A percentile compares a stretch with the other conserved stretches of the same genome.
Conservation (phyloP, 164 flowering plant genomes). For the Echeveria elegans region DNA sequence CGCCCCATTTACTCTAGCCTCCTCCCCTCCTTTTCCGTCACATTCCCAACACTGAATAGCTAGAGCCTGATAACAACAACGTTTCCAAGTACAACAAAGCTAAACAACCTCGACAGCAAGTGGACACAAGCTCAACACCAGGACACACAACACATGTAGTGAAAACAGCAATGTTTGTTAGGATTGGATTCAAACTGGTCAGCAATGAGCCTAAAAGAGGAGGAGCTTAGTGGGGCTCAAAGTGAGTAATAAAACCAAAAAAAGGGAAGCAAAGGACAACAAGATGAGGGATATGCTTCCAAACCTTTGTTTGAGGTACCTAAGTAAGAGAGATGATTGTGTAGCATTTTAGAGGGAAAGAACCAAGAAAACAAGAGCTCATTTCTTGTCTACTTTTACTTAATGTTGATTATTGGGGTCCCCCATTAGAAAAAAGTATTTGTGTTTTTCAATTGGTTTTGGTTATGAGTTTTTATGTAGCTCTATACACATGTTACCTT, state of each 20-base stretch:
- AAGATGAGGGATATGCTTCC: slow-evolving; percentile 11
- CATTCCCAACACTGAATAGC: neutral
- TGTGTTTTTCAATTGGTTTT: slow-evolving; percentile 13
- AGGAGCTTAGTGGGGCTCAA: neutral
- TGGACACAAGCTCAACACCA: neutral
- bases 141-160: neutral
- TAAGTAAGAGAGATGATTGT: slow-evolving; percentile 10
- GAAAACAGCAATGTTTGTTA: neutral
- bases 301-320: slow-evolving; percentile 18
- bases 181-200: neutral
- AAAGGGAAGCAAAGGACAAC: slow-evolving; percentile 6
- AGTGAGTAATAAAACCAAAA: neutral
- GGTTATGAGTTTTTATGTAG: slow-evolving; percentile 25
- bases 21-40: neutral
- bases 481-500: slow-evolving; percentile 9
- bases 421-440: slow-evolving; percentile 1
- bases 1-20: slow-evolving; percentile 26
- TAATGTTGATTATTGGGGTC: slow-evolving; percentile 20
- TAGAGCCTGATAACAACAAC: neutral
- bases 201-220: slow-evolving; percentile 2
- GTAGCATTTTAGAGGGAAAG: slow-evolving; percentile 8
- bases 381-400: slow-evolving; percentile 15
- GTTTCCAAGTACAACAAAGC: neutral
- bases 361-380: slow-evolving; percentile 11
- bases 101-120: neutral